Base-by-base conservation (phyloP, 805 yeast species). In the Martiniozyma abietophila region DNA sequence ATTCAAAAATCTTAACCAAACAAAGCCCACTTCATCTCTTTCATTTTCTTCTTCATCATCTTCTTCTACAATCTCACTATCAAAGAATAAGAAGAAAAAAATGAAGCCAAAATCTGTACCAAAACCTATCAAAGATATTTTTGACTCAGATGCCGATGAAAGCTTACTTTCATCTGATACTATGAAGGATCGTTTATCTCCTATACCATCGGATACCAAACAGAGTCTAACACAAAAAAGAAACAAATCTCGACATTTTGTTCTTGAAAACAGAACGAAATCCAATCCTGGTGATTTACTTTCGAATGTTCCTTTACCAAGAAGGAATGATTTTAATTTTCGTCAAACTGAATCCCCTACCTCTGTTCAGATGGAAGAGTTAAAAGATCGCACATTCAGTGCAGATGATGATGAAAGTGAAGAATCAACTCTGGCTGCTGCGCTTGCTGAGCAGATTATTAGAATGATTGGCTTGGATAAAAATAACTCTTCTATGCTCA, bases 271-370 rank as follows among this genome's bases (percentile, higher is more conserved):
- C 2, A 60, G 77, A 32, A 67, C 70, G 34, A 58, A 71, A 4
- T 61, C 76, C 12, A 84, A 80, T 48, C 95, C 95, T 0, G 95
- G 95, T 19, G 95, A 85, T 51, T 62, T 86, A 33, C 58, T 86
- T 8, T 80, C 95, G 0, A 81, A 80, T 35, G 95, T 79, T 1
- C 92, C 94, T 1, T 53, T 81, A 6, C 47, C 50, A 19, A 41
- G 48, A 31, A 37, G 35, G 14, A 19, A 25, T 29, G n/a, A 32
- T 35, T 21, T 20, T 38, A 2, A 38, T n/a, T n/a, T n/a, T n/a
- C n/a, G n/a, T n/a, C n/a, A n/a, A n/a, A n/a, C n/a, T n/a, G n/a
- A 33, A 29, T 11, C 17, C 2, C 16, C 26, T 11, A 11, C 31
- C 8, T 32, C 45, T 3, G 2, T 38, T 6, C 52, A 47, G 14